These are phyloP conservation scores for Echites panduratus DNA, from an alignment of 257 asterid species.

Conservation along the genomic window DNA sequence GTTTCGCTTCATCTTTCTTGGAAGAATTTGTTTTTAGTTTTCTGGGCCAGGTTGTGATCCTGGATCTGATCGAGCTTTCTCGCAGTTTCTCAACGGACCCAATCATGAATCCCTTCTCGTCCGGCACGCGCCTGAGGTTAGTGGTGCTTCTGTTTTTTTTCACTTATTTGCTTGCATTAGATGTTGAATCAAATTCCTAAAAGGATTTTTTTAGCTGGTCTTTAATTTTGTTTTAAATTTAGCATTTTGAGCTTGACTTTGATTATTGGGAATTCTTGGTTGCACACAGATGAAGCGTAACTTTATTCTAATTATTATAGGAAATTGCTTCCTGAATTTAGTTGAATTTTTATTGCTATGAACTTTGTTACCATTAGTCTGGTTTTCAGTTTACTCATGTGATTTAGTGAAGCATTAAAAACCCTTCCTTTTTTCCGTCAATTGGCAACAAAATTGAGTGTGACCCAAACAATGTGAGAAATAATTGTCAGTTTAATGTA, in stretches of 20 bases:
- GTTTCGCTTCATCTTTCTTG: neutral
- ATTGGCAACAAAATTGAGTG: neutral
- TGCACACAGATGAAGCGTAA: neutral
- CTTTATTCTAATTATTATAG: slow-evolving; percentile 6
- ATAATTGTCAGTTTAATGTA: too few relatives aligned
- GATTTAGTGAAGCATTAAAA: neutral
- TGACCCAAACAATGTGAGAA: neutral
- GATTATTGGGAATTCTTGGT: neutral
- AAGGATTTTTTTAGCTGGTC: slow-evolving; percentile 9
- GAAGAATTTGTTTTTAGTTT: neutral
- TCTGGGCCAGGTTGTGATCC: slow-evolving; percentile 21
- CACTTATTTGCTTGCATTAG: neutral
- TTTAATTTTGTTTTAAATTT: neutral
- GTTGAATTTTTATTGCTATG: neutral
- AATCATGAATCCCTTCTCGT: slow-evolving; percentile 86
- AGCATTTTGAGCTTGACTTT: neutral
- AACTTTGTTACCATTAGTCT: neutral
- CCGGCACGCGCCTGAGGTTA: slow-evolving; percentile 86
- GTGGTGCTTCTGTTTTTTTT: slow-evolving; percentile 9
- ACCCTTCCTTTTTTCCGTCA: neutral
- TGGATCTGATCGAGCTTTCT: slow-evolving; percentile 67
- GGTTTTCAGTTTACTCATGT: neutral
- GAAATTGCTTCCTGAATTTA: neutral
- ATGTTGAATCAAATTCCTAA: neutral
- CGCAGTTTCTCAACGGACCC: slow-evolving; percentile 53